Conservation (phyloP, 2,329 filamentous ascomycete genomes). For the Stagonosporopsis rhizophila region DNA sequence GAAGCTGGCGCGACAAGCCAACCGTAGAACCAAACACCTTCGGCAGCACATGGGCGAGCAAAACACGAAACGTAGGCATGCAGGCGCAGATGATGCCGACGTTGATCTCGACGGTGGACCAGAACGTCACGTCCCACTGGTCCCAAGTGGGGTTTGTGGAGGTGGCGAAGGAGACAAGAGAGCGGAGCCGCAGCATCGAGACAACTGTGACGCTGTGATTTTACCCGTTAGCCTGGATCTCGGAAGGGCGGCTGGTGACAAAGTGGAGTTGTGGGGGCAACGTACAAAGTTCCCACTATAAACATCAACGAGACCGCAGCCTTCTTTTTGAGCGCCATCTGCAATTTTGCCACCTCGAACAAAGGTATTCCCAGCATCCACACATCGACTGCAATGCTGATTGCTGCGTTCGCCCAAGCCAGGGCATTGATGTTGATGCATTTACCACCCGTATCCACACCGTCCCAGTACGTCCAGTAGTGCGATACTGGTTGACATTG, state of each 20-base stretch:
- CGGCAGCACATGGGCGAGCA: background rate
- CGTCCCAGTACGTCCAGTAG: constrained; percentile 40
- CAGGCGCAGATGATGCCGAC: constrained; percentile 51
- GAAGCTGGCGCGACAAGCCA: background rate
- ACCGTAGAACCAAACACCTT: background rate
- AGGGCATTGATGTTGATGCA: constrained; percentile 45
- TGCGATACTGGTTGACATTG: constrained; percentile 42
- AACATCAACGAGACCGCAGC: background rate
- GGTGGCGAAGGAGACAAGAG: background rate
- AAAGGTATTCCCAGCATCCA: constrained; percentile 31
- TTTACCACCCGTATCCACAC: constrained; percentile 9
- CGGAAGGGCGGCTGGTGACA: too few relatives aligned
- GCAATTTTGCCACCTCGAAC: background rate
- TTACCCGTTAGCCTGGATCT: background rate
- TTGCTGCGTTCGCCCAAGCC: constrained; percentile 39
- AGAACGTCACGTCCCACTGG: background rate
- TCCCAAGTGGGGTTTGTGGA: background rate
- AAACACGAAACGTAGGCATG: constrained; percentile 49
- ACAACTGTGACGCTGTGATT: background rate
- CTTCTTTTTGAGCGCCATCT: background rate
- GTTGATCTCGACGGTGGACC: constrained; percentile 9
- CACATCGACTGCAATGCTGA: constrained; percentile 34
- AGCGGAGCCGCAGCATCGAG: background rate
- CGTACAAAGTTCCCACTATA: background rate
- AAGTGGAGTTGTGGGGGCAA: background rate